Evolutionary conservation across 306 rosid species (phyloP).

Genomic region (Glycine tomentella): DNA sequence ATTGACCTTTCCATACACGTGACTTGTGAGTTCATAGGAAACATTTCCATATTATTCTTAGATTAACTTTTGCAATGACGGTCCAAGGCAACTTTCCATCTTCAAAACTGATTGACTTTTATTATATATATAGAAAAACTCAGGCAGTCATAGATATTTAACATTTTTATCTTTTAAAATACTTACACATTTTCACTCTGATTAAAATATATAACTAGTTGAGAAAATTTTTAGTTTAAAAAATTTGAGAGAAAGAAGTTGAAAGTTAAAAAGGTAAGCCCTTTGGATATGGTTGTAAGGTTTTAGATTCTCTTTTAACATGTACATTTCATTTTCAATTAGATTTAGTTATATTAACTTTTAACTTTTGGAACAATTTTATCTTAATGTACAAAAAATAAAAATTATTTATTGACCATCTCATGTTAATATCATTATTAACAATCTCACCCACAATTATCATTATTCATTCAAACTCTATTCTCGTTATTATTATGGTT

Average conservation of each 20-base stretch:
- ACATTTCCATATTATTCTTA: not conserved
- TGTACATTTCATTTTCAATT: not conserved
- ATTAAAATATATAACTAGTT: not conserved
- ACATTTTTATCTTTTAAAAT: not conserved
- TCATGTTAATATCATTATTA: too few relatives aligned
- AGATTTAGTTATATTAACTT: not conserved
- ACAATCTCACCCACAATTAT: too few relatives aligned
- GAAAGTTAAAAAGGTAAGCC: not conserved
- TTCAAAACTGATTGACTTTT: constrained; percentile 5
- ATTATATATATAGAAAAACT: not conserved
- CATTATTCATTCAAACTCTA: too few relatives aligned
- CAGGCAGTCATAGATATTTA: not conserved
- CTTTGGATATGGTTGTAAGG: not conserved
- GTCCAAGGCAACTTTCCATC: not conserved
- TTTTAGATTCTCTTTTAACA: not conserved
- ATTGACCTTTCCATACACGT: not conserved
- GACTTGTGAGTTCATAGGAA: not conserved
- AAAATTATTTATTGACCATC: too few relatives aligned
- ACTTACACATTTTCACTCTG: not conserved
- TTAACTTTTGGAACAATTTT: not conserved
- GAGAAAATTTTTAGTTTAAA: not conserved
- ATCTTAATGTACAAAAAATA: not conserved
- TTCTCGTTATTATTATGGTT: too few relatives aligned
- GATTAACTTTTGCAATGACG: not conserved
- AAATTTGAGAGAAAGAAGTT: too few relatives aligned